A percentile compares a stretch with the other conserved stretches of the same genome.
Conservation (phyloP, 345 rosid species). For the Pseudoturritis turrita region DNA sequence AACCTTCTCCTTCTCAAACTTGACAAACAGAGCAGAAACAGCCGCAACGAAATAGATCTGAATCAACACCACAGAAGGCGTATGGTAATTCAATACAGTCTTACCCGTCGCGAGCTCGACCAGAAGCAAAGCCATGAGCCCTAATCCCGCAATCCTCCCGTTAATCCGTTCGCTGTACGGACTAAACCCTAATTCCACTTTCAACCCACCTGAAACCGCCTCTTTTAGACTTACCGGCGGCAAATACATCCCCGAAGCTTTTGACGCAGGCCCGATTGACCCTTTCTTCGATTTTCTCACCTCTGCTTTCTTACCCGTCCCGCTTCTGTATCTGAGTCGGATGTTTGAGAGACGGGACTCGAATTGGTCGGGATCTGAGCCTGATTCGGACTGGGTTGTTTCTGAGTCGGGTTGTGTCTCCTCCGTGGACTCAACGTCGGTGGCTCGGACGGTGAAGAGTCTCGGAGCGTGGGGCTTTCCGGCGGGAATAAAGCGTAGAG, state of each 20-base stretch:
- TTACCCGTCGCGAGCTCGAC: constrained; percentile 93
- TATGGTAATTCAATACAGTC: constrained; percentile 69
- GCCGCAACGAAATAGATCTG: constrained; percentile 76
- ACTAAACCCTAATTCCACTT: constrained; percentile 78
- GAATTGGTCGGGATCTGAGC: constrained; percentile 43
- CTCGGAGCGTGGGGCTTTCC: constrained; percentile 21
- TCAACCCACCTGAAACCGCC: constrained; percentile 58
- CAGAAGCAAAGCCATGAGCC: constrained; percentile 63
- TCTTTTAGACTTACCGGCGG: constrained; percentile 78
- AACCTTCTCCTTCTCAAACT: constrained; percentile 71
- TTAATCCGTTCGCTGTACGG: constrained; percentile 68
- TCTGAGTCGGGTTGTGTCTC: constrained; percentile 35
- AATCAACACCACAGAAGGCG: constrained; percentile 62
- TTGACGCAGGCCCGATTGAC: constrained; percentile 18
- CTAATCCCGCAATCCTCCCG: constrained; percentile 69
- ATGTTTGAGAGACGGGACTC: constrained; percentile 68
- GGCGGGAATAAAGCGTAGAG: constrained; percentile 13
- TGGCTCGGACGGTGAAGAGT: constrained; percentile 40
- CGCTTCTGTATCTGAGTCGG: constrained; percentile 64
- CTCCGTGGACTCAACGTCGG: constrained; percentile 44
- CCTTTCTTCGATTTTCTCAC: constrained; percentile 64
- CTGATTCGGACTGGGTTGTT: constrained; percentile 29
- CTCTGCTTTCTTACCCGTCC: constrained; percentile 86
- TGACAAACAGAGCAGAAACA: constrained; percentile 54
- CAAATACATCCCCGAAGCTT: constrained; percentile 43